phyloP scores from a whole-genome alignment of 768 basidiomycete genomes.

The Trametes meyenii region DNA sequence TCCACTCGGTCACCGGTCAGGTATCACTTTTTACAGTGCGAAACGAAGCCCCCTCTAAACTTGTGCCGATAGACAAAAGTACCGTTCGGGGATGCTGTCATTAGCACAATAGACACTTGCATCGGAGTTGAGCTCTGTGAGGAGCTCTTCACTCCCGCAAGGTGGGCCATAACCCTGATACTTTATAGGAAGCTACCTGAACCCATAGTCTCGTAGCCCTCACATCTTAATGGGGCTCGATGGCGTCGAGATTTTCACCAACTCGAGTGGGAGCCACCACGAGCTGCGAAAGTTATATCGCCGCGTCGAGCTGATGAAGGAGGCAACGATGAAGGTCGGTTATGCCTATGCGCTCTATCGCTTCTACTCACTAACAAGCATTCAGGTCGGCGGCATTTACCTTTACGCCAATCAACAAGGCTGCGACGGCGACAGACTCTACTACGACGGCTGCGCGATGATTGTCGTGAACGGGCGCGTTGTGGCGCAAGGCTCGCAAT shows the following conservation, averaged over 20 bases:
- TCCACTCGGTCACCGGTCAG: slow-evolving; percentile 87
- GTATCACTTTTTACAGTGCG: slow-evolving; percentile 40
- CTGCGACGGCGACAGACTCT: slow-evolving; percentile 96
- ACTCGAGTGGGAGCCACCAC: slow-evolving; percentile 97
- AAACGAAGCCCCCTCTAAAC: background rate
- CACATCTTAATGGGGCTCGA: slow-evolving; percentile 98
- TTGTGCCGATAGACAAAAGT: slow-evolving; percentile 66
- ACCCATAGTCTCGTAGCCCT: slow-evolving; percentile 56
- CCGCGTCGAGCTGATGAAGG: slow-evolving; percentile 93
- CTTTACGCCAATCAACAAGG: slow-evolving; percentile 99
- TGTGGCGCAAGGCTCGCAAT: slow-evolving; percentile 95
- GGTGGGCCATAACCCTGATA: slow-evolving; percentile 48
- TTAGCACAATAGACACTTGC: slow-evolving; percentile 93
- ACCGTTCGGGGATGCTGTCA: slow-evolving; percentile 93
- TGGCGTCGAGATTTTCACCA: slow-evolving; percentile 98
- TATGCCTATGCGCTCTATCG: background rate
- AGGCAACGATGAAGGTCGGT: slow-evolving; percentile 89
- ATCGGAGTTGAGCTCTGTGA: slow-evolving; percentile 98
- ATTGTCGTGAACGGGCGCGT: slow-evolving; percentile 94
- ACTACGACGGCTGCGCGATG: slow-evolving; percentile 97
- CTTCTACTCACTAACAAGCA: background rate
- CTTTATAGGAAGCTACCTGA: background rate
- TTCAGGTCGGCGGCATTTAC: slow-evolving; percentile 92
- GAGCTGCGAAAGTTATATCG: slow-evolving; percentile 95
- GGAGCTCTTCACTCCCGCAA: slow-evolving; percentile 94